Base-by-base conservation (phyloP, 177 flowering plant genomes). In the Vitis hybrid region DNA sequence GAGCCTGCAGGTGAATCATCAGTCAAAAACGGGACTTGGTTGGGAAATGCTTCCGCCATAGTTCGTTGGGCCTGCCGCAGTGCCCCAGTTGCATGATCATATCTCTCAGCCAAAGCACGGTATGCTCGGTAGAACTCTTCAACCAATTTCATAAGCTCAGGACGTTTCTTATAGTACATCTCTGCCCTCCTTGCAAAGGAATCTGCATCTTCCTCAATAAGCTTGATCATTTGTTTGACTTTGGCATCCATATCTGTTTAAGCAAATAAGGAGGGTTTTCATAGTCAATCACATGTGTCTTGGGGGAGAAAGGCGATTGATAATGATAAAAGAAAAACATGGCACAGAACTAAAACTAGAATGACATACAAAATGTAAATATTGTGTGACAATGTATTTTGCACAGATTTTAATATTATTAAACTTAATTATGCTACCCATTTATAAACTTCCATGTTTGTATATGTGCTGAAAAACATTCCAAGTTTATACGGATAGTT, bases 161-260 rank as follows among this genome's bases (percentile, higher is more conserved):
- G 87, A n/a, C 86, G 84, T 64, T 79, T 79, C 73, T 82, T 83
- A 54, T 83, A 81, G 59, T 79, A 81, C 84, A 81, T 81, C 58
- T 82, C 88, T 34, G 88, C 88, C 61, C 85, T 79, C 74, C 84
- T 80, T 15, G 88, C 88, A 75, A 84, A 84, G 26, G 88, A 84
- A 60, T 84, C 88, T 12, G 85, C 88, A 75, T 78, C 82, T 72
- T 81, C 84, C 71, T 82, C 86, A 26, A 84, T 77, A 18, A 82
- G 78, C 79, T 78, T 82, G 59, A 81, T 81, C 86, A 85, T 83
- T 64, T 78, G 81, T 65, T 81, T 85, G 67, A 79, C 82, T 78
- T 82, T 84, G 19, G 66, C 54, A 70, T 84, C 85, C 88, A 82
- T 81, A 66, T 82, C 88, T 84, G 80, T 69, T 59, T n/a, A 71